Evolutionary conservation across 257 asterid genomes (phyloP).

Genomic region (Scutellaria galericulata): DNA sequence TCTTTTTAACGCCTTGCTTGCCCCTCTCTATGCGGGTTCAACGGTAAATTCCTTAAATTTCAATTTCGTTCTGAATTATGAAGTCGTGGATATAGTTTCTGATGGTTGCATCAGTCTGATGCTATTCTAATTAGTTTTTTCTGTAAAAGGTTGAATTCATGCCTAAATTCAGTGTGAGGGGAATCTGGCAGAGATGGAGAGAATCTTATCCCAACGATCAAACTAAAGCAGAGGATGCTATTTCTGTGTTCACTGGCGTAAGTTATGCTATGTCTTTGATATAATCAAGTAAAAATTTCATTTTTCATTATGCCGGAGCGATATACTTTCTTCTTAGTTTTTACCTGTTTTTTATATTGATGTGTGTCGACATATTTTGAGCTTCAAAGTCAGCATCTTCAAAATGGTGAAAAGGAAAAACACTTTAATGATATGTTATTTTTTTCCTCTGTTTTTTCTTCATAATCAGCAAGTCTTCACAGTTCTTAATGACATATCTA

Average conservation of each 20-base stretch:
- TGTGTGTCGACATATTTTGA: not conserved
- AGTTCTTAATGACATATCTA: not conserved
- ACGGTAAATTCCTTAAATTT: conserved; percentile 55
- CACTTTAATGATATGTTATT: too few relatives aligned
- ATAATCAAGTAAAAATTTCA: not conserved
- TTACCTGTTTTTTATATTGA: not conserved
- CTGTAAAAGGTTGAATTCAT: conserved; percentile 79
- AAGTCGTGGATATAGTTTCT: conserved; percentile 11
- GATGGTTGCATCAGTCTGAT: conserved; percentile 17
- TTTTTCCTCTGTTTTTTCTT: not conserved
- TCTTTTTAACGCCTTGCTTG: conserved; percentile 83
- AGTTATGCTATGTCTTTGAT: conserved; percentile 33
- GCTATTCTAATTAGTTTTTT: conserved; percentile 20
- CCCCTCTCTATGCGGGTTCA: conserved; percentile 89
- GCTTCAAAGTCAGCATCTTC: not conserved
- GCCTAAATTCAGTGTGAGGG: conserved; percentile 95
- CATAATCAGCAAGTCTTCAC: not conserved
- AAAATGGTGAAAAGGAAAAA: not conserved
- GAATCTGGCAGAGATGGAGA: conserved; percentile 98
- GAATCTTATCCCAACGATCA: conserved; percentile 80
- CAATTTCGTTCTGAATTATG: conserved; percentile 2
- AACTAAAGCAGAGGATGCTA: conserved; percentile 59
- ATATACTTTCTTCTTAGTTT: conserved; percentile 5
- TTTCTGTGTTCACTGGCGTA: conserved; percentile 95
- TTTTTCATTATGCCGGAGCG: not conserved